These are phyloP conservation scores for Ceratocystis variospora DNA, from an alignment of 2,329 filamentous ascomycete genomes.

Conservation along the genomic window DNA sequence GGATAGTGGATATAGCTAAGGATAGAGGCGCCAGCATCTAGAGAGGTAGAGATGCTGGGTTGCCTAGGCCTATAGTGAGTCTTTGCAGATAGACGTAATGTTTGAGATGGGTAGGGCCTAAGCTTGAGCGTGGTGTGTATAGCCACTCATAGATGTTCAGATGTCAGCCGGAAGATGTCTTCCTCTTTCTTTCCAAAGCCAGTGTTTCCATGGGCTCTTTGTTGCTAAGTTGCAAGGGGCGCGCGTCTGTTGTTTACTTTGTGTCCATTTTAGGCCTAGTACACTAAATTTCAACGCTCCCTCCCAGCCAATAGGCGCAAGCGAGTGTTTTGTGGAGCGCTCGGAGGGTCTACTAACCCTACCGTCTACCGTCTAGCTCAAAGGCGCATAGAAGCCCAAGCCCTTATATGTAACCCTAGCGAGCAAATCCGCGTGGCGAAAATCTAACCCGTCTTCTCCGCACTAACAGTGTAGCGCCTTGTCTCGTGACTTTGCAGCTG, in stretches of 20 bases:
- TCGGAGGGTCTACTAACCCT: neutral
- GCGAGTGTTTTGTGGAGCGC: neutral
- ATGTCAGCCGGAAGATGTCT: too few species aligned
- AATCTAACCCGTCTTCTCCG: neutral
- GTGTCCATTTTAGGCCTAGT: conserved; percentile 27
- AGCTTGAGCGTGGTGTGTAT: too few species aligned
- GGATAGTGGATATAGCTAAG: neutral
- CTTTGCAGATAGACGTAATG: too few species aligned
- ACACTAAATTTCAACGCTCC: neutral
- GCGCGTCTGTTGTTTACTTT: conserved; percentile 31
- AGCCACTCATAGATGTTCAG: too few species aligned
- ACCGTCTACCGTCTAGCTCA: neutral
- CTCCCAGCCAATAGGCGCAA: conserved; percentile 10
- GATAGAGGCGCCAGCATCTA: too few species aligned
- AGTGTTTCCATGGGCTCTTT: neutral
- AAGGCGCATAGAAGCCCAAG: too few species aligned
- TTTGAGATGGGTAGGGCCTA: too few species aligned
- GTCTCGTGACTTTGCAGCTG: neutral
- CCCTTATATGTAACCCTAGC: too few species aligned
- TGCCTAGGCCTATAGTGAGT: too few species aligned
- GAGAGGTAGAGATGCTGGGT: too few species aligned
- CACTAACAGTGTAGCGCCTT: neutral
- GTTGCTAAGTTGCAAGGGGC: conserved; percentile 2
- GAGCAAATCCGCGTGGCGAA: neutral
- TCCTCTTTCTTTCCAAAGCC: too few species aligned